These are phyloP conservation scores for Rhexocercosporidium sp. DNA, from an alignment of 2,329 filamentous ascomycete species.

Conservation along the genomic window DNA sequence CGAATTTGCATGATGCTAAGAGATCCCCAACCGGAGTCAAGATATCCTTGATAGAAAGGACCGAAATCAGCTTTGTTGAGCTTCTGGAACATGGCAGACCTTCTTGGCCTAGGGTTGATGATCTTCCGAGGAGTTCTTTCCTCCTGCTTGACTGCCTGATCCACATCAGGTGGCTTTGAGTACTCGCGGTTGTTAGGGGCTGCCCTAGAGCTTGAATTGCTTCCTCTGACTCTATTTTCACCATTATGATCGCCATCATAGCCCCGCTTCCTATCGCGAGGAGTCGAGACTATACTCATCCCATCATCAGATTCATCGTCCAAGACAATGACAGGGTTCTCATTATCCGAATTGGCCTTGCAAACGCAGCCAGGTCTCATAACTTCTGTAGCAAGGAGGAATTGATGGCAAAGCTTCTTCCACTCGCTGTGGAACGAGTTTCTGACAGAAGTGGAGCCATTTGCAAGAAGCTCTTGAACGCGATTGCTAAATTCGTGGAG, in stretches of 20 bases:
- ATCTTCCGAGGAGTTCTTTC: too few relatives aligned
- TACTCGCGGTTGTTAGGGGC: too few relatives aligned
- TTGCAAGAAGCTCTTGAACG: conserved; percentile 43
- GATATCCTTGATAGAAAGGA: conserved; percentile 17
- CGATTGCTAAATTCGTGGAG: conserved; percentile 61
- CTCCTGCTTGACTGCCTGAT: too few relatives aligned
- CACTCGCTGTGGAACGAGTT: conserved; percentile 56
- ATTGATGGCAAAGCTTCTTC: conserved; percentile 42
- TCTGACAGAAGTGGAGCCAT: not conserved
- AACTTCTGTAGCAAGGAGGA: conserved; percentile 40
- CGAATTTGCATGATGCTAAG: conserved; percentile 50
- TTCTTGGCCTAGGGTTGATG: too few relatives aligned
- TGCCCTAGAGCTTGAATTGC: too few relatives aligned
- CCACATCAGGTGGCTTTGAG: too few relatives aligned
- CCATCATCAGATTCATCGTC: too few relatives aligned
- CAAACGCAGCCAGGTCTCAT: conserved; percentile 33
- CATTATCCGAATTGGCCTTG: not conserved
- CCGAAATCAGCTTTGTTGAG: conserved; percentile 12
- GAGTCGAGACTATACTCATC: too few relatives aligned
- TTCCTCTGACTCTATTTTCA: too few relatives aligned
- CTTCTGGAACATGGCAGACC: not conserved
- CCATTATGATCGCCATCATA: too few relatives aligned
- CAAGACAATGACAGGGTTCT: conserved; percentile 22
- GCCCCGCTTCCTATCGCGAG: too few relatives aligned
- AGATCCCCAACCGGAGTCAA: conserved; percentile 13